phyloP scores from a whole-genome alignment of 192 early-diverging fungal genomes.

The Allomyces arbusculus region DNA sequence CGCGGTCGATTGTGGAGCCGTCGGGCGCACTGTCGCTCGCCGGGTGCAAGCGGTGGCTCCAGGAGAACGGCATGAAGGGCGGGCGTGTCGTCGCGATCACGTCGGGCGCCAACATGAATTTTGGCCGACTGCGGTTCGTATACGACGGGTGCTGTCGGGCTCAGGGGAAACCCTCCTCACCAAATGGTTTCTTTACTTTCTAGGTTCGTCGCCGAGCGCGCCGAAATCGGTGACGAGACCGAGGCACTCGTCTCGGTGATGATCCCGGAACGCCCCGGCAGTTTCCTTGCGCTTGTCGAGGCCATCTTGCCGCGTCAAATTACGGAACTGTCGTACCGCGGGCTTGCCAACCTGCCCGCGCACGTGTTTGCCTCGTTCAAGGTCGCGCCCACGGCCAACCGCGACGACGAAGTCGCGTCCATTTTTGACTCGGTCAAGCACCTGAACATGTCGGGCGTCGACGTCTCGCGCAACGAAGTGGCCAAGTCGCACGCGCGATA shows the following conservation, averaged over 20 bases:
- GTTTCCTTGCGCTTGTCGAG: constrained; percentile 44
- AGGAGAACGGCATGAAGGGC: constrained; percentile 21
- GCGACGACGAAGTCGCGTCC: constrained; percentile 50
- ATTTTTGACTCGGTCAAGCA: constrained; percentile 29
- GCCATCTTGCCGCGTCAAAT: constrained; percentile 64
- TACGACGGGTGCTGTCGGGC: too few species aligned
- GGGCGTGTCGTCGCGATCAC: constrained; percentile 53
- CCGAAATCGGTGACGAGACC: constrained; percentile 73
- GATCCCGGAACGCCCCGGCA: constrained; percentile 83
- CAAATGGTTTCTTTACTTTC: too few species aligned
- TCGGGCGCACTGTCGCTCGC: constrained; percentile 78
- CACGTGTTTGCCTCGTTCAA: background rate
- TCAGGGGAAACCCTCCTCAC: too few species aligned
- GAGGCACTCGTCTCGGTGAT: constrained; percentile 79
- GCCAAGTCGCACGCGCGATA: constrained; percentile 94
- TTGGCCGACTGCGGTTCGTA: constrained; percentile 79
- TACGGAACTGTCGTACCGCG: constrained; percentile 71
- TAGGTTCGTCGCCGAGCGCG: constrained; percentile 64
- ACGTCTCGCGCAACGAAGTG: constrained; percentile 48
- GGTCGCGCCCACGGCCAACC: background rate
- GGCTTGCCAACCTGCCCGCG: background rate
- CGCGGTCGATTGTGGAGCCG: constrained; percentile 87
- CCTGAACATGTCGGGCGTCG: background rate
- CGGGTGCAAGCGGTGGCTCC: constrained; percentile 64
- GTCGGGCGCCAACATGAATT: constrained; percentile 97